These are phyloP conservation scores for Aspergillus nanangensis DNA, from an alignment of 495 filamentous ascomycete genomes.

Conservation along the genomic window DNA sequence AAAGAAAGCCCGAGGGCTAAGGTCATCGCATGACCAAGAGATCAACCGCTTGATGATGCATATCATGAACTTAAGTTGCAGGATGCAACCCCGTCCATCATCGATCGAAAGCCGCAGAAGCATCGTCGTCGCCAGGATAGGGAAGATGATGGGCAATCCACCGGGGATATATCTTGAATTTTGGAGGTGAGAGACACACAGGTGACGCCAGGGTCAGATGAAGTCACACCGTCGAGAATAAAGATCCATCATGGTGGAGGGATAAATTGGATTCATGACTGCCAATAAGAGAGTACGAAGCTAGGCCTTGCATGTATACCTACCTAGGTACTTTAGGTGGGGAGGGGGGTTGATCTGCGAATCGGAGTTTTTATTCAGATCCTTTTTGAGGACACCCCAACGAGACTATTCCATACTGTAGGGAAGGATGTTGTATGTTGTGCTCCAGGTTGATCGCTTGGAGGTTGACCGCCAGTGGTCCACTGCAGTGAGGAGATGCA, in stretches of 20 bases:
- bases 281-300: conserved; percentile 2
- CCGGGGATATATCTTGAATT: background rate
- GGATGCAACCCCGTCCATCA: background rate
- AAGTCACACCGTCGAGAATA: background rate
- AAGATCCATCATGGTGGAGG: conserved; percentile 3
- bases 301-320: background rate
- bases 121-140: background rate
- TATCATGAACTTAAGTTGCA: background rate
- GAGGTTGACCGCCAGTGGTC: too few species aligned
- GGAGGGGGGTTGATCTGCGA: too few species aligned
- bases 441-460: background rate
- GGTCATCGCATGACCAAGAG: background rate
- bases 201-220: conserved; percentile 3
- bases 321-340: background rate
- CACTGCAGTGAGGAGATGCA: too few species aligned
- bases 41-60: background rate
- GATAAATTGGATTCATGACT: background rate
- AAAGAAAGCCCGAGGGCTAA: background rate
- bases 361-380: too few species aligned
- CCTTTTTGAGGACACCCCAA: too few species aligned
- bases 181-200: background rate
- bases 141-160: background rate
- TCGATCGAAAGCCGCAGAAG: background rate
- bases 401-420: too few species aligned
- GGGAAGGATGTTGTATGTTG: background rate